Conservation (phyloP, 2,329 filamentous ascomycete species). For the Fusarium sacchari region DNA sequence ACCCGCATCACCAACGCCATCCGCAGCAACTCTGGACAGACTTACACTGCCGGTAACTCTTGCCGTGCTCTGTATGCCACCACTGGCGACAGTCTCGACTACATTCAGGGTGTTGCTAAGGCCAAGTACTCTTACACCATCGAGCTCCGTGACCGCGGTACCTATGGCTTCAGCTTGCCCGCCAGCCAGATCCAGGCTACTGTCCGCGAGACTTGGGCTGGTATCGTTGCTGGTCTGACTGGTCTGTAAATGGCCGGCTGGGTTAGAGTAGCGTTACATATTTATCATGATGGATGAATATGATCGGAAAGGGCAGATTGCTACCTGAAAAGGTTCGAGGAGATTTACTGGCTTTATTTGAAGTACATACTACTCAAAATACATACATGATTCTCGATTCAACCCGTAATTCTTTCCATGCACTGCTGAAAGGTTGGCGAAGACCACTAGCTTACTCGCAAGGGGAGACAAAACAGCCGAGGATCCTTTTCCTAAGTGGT, state of each 20-base stretch:
- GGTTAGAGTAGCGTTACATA: fast-evolving
- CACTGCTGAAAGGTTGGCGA: not conserved
- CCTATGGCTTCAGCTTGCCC: constrained; percentile 56
- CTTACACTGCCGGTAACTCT: constrained; percentile 56
- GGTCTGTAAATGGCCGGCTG: not conserved
- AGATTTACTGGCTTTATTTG: not conserved
- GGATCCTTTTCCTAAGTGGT: fast-evolving
- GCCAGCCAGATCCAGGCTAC: constrained; percentile 51
- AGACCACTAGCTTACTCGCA: not conserved
- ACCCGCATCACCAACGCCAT: constrained; percentile 20
- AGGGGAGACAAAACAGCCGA: not conserved
- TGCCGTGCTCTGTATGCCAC: constrained; percentile 71
- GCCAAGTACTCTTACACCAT: constrained; percentile 55
- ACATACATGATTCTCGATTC: not conserved
- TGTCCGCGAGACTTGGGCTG: constrained; percentile 27
- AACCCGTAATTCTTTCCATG: not conserved
- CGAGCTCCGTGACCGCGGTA: constrained; percentile 51
- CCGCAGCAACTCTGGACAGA: constrained; percentile 5
- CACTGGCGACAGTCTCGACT: constrained; percentile 58
- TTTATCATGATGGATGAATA: not conserved
- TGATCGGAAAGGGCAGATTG: not conserved
- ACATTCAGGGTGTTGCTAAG: constrained; percentile 53
- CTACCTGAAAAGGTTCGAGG: too few species aligned
- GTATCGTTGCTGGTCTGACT: constrained; percentile 21
- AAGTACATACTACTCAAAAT: not conserved